Evolutionary conservation across 495 filamentous ascomycete species (phyloP).

Genomic region (Penicillium simplicissimum): DNA sequence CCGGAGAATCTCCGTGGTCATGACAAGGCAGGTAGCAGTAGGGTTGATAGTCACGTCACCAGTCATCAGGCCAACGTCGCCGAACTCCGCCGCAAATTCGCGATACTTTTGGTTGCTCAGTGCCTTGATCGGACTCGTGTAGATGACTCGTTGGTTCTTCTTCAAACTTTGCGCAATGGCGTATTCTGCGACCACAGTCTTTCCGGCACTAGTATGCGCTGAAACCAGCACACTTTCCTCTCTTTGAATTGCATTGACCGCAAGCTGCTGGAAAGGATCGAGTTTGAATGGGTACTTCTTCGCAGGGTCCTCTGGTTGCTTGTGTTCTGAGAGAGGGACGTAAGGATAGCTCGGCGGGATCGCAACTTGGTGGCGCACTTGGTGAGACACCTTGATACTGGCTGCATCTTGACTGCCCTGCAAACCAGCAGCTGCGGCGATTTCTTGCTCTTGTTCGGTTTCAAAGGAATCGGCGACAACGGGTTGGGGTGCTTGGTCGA

Average conservation of each 20-base stretch:
- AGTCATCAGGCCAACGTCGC: constrained; percentile 97
- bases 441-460: constrained; percentile 90
- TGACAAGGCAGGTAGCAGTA: constrained; percentile 94
- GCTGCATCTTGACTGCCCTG: constrained; percentile 62
- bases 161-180: constrained; percentile 97
- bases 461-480: constrained; percentile 92
- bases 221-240: constrained; percentile 96
- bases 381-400: constrained; percentile 84
- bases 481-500: constrained; percentile 71
- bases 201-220: constrained; percentile 95
- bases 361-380: constrained; percentile 97
- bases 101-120: constrained; percentile 98
- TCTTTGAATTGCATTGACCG: constrained; percentile 89
- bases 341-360: constrained; percentile 93
- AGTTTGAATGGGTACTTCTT: constrained; percentile 83
- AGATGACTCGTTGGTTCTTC: constrained; percentile 96
- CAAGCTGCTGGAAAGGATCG: constrained; percentile 94
- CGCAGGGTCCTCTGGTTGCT: constrained; percentile 79
- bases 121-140: constrained; percentile 98
- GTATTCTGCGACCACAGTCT: constrained; percentile 97
- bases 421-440: constrained; percentile 79
- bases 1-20: constrained; percentile 98
- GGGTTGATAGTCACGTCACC: constrained; percentile 99
- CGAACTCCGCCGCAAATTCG: constrained; percentile 93
- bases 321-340: constrained; percentile 87